Evolutionary conservation across 2,329 filamentous ascomycete species (phyloP).

Genomic region (Colletotrichum horii): DNA sequence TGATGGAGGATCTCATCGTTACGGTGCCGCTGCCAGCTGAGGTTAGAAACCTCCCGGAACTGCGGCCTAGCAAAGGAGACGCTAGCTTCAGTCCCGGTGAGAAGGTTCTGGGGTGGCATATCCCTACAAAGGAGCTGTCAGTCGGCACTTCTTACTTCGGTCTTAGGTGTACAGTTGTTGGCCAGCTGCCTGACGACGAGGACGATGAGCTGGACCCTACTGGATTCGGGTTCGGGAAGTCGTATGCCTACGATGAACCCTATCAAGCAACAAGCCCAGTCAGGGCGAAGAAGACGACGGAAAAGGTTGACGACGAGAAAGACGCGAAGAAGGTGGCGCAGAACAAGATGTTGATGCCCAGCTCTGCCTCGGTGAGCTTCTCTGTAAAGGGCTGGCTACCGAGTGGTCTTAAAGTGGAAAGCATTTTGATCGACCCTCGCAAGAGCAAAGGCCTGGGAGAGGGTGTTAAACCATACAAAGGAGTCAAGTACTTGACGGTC

Average conservation of each 20-base stretch:
- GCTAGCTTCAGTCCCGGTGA: constrained; percentile 80
- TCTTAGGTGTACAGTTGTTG: constrained; percentile 81
- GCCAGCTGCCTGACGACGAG: constrained; percentile 58
- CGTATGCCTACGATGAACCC: constrained; percentile 60
- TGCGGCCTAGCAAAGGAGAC: constrained; percentile 82
- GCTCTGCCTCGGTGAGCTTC: constrained; percentile 76
- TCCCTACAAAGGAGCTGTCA: constrained; percentile 77
- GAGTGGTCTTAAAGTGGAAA: constrained; percentile 71
- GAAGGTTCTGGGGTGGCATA: constrained; percentile 78
- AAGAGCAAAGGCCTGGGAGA: constrained; percentile 87
- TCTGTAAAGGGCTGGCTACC: constrained; percentile 72
- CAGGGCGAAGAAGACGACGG: constrained; percentile 35
- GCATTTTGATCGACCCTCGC: constrained; percentile 72
- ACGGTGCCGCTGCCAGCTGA: constrained; percentile 78
- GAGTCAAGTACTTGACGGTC: constrained; percentile 92
- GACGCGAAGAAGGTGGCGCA: constrained; percentile 66
- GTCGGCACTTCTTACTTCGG: constrained; percentile 72
- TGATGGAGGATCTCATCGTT: constrained; percentile 78
- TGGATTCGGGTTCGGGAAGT: constrained; percentile 56
- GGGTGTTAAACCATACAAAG: constrained; percentile 93
- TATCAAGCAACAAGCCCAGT: constrained; percentile 54
- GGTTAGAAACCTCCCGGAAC: constrained; percentile 83
- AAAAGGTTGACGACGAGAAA: constrained; percentile 43
- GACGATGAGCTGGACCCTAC: constrained; percentile 54
- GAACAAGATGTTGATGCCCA: constrained; percentile 81